phyloP scores from a whole-genome alignment of 805 yeast genomes.

The Isabelozyma gotoi region DNA sequence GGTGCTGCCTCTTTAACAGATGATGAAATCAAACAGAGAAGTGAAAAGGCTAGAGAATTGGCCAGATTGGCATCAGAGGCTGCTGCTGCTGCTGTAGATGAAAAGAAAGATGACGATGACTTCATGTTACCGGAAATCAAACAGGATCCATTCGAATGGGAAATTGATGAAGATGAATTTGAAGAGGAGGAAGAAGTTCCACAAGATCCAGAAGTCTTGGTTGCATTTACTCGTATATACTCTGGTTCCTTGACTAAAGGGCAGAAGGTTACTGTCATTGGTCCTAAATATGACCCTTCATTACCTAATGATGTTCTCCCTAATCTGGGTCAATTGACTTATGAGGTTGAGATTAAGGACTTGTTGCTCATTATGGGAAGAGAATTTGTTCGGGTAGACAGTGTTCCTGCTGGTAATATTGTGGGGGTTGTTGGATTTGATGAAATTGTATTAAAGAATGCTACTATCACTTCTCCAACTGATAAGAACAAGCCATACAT shows the following conservation, averaged over 20 bases:
- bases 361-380: slow-evolving; percentile 89
- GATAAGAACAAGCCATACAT: slow-evolving; percentile 77
- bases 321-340: slow-evolving; percentile 53
- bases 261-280: slow-evolving; percentile 70
- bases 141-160: slow-evolving; percentile 43
- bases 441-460: slow-evolving; percentile 78
- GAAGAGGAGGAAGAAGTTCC: slow-evolving; percentile 43
- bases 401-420: slow-evolving; percentile 92
- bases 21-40: slow-evolving; percentile 63
- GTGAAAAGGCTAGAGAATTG: slow-evolving; percentile 60
- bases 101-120: slow-evolving; percentile 19
- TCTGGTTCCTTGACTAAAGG: slow-evolving; percentile 82
- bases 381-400: slow-evolving; percentile 72
- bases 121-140: slow-evolving; percentile 24
- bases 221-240: slow-evolving; percentile 87
- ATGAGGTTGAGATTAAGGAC: slow-evolving; percentile 61
- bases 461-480: slow-evolving; percentile 64
- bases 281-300: slow-evolving; percentile 82
- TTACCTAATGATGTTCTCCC: slow-evolving; percentile 28
- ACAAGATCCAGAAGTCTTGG: slow-evolving; percentile 59
- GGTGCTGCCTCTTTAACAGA: slow-evolving; percentile 38
- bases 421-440: slow-evolving; percentile 93
- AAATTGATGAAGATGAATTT: slow-evolving; percentile 47
- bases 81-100: slow-evolving; percentile 24
- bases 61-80: slow-evolving; percentile 69